Conservation (phyloP, 2,329 filamentous ascomycete genomes). For the Fusarium sambucinum region DNA sequence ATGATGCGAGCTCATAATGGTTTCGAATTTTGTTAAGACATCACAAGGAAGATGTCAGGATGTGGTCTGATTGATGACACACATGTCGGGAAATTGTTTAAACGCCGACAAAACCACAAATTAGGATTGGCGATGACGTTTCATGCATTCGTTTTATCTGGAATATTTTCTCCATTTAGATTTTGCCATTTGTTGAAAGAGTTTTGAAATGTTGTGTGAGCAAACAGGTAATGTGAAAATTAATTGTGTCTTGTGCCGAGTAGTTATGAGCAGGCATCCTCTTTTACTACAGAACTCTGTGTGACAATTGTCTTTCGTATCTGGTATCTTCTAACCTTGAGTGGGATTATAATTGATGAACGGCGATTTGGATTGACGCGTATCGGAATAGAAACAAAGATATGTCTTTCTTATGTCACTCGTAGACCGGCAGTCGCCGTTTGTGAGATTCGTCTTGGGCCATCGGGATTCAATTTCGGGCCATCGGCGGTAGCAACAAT, state of each 20-base stretch:
- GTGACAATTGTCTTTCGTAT: not conserved
- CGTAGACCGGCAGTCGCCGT: conserved; percentile 17
- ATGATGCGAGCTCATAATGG: not conserved
- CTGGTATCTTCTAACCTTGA: too few species aligned
- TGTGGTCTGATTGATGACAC: too few species aligned
- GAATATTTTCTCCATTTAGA: not conserved
- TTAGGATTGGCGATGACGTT: not conserved
- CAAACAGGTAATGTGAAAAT: not conserved
- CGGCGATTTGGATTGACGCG: not conserved
- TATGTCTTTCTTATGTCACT: not conserved
- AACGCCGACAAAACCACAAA: not conserved
- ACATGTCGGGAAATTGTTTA: not conserved
- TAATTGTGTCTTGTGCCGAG: not conserved
- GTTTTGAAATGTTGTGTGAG: fast-evolving
- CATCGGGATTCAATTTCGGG: conserved; percentile 24
- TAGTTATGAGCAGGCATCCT: not conserved
- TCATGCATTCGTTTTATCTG: not conserved
- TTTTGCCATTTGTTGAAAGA: not conserved
- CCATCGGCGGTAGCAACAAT: conserved; percentile 29
- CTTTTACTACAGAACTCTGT: not conserved
- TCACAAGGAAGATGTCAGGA: too few species aligned
- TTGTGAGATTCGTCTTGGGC: not conserved
- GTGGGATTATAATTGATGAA: not conserved
- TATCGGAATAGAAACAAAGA: not conserved
- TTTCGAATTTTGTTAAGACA: too few species aligned